Percentiles rank a stretch among this genome's conserved stretches.
phyloP scores from a whole-genome alignment of 2,329 filamentous ascomycete species.

The Venturia asperata region DNA sequence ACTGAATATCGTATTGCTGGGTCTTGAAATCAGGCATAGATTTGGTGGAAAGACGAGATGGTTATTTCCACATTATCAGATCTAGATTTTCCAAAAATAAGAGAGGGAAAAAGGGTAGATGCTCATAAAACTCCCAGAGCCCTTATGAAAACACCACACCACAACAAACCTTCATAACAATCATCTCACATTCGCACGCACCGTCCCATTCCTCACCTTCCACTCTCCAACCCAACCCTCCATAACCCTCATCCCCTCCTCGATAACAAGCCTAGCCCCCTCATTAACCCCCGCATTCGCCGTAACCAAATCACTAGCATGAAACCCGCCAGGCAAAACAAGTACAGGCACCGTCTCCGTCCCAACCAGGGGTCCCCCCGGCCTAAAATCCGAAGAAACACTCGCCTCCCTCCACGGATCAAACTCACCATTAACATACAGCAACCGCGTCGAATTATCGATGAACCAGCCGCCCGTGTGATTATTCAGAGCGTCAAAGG shows the following conservation, averaged over 20 bases:
- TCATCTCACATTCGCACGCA: background rate
- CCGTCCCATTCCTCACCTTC: background rate
- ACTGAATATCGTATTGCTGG: too few species aligned
- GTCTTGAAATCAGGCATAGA: too few species aligned
- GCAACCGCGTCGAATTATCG: slow-evolving; percentile 46
- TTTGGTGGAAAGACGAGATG: too few species aligned
- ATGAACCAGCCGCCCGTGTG: slow-evolving; percentile 51
- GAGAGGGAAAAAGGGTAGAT: too few species aligned
- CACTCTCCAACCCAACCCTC: slow-evolving; percentile 9
- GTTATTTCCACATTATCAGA: too few species aligned
- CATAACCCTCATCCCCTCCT: background rate
- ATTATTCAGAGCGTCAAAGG: slow-evolving; percentile 44
- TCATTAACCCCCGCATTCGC: slow-evolving; percentile 3
- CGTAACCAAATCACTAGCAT: background rate
- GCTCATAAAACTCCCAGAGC: too few species aligned
- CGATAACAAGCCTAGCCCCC: background rate
- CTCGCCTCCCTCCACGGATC: slow-evolving; percentile 54
- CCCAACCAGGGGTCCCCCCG: slow-evolving; percentile 47
- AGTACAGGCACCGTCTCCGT: slow-evolving; percentile 29
- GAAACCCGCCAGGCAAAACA: slow-evolving; percentile 10
- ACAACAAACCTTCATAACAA: too few species aligned
- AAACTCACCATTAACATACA: slow-evolving; percentile 53
- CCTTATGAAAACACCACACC: too few species aligned
- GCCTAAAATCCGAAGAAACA: slow-evolving; percentile 47
- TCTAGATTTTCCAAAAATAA: too few species aligned